phyloP scores from a whole-genome alignment of 192 early-diverging fungal species.

The Podochytrium sp. region DNA sequence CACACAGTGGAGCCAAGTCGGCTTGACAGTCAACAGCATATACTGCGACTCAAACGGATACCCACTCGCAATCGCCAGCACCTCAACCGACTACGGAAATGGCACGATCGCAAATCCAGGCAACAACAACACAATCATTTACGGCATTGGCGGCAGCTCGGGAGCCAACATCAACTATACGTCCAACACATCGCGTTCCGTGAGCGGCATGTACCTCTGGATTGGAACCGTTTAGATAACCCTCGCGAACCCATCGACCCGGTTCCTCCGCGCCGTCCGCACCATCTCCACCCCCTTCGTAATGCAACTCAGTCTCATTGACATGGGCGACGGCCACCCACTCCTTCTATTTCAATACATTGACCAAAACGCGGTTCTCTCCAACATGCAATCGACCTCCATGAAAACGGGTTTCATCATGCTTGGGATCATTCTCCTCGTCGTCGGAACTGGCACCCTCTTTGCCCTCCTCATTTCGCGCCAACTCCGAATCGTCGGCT shows the following conservation, averaged over 20 bases:
- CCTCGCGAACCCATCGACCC: not conserved
- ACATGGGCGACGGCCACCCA: not conserved
- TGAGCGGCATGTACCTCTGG: not conserved
- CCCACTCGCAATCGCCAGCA: not conserved
- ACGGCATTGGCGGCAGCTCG: not conserved
- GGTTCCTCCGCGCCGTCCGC: not conserved
- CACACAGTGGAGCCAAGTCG: not conserved
- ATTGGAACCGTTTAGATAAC: not conserved
- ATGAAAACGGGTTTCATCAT: not conserved
- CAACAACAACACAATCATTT: not conserved
- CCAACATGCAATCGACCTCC: not conserved
- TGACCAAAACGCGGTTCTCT: not conserved
- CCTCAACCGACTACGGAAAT: not conserved
- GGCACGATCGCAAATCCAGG: not conserved
- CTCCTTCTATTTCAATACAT: not conserved
- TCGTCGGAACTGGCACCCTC: conserved; percentile 6
- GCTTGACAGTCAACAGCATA: not conserved
- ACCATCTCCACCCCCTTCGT: not conserved
- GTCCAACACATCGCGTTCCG: not conserved
- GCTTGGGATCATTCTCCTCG: not conserved
- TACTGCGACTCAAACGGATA: not conserved
- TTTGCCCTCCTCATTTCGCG: not conserved
- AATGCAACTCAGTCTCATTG: not conserved
- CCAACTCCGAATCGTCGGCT: conserved; percentile 11
- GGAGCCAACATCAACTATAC: not conserved